Evolutionary conservation across 2,329 filamentous ascomycete genomes (phyloP), one percentile per base, ranked within the genome.

Genomic region (Trichoderma sp.): DNA sequence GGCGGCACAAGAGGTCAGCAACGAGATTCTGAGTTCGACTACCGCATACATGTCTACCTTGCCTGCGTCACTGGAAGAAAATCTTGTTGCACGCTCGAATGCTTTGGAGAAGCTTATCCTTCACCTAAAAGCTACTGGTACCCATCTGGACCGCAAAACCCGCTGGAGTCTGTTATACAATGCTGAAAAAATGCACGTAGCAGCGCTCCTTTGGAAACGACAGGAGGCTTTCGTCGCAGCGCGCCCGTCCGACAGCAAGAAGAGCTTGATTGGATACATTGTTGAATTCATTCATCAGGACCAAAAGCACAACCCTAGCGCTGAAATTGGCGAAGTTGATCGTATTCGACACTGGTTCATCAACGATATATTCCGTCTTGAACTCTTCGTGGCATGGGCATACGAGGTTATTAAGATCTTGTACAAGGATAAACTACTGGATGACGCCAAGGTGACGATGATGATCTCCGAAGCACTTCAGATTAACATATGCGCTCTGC

Each of bases 151-250:
- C 77, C 90, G 91, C 56, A 86, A 85, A 29, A 92, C 92, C 1
- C 91, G 92, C 79, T 98, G 95, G 95, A 88, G 89, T 77, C 85
- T 99, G 38, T 86, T 99, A n/a, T 94, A 92, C 88, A 92, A 96
- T 80, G 96, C 96, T 0, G 97, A 99, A 83, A 98, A 95, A 84
- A 89, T 98, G 85, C 91, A 93, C 60, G 94, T 95, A 45, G 94
- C 95, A 21, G 89, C 90, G 76, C 88, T 91, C 63, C 88, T 98
- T 50, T 98, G 96, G 95, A 92, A 91, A 77, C 88, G 91, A 71
- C 95, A 97, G 80, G 94, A 98, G 81, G 86, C 87, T 8, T 92
- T 93, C 69, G 88, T 92, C 8, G 87, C 89, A 69, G 87, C 87
- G 68, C 89, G 90, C 11, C 86, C 90, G 16, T 86, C 88, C 21